Evolutionary conservation across 768 basidiomycete genomes (phyloP).

Genomic region (Crucibulum laeve): DNA sequence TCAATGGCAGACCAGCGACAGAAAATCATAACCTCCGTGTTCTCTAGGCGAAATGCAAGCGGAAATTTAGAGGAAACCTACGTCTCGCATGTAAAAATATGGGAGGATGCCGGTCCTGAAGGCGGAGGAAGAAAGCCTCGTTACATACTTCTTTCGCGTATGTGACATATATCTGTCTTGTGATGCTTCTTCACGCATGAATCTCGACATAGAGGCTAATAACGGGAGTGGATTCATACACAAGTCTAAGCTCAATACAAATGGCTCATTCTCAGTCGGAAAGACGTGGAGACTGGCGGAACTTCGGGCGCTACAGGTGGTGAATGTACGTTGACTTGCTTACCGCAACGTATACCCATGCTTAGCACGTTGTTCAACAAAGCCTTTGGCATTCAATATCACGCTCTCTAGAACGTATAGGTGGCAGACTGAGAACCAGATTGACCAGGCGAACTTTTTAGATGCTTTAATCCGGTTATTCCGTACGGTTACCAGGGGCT

Average conservation of each 20-base stretch:
- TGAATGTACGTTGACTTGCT: slow-evolving; percentile 48
- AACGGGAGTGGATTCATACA: slow-evolving; percentile 75
- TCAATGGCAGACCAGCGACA: slow-evolving; percentile 51
- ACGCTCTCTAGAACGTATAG: slow-evolving; percentile 86
- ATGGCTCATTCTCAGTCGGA: slow-evolving; percentile 92
- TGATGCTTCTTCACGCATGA: slow-evolving; percentile 3
- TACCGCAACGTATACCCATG: background rate
- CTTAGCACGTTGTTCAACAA: slow-evolving; percentile 10
- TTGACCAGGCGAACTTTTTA: slow-evolving; percentile 74
- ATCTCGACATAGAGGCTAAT: slow-evolving; percentile 42
- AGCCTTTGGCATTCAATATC: slow-evolving; percentile 72
- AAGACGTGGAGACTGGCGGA: slow-evolving; percentile 93
- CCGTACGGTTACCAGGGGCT: slow-evolving; percentile 37
- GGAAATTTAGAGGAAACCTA: slow-evolving; percentile 74
- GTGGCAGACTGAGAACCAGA: slow-evolving; percentile 79
- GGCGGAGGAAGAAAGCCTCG: slow-evolving; percentile 77
- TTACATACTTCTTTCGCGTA: slow-evolving; percentile 89
- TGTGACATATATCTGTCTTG: slow-evolving; percentile 27
- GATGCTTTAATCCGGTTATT: slow-evolving; percentile 62
- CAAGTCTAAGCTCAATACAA: slow-evolving; percentile 95
- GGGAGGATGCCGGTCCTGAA: slow-evolving; percentile 76
- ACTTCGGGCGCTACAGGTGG: slow-evolving; percentile 73
- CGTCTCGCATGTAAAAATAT: slow-evolving; percentile 87
- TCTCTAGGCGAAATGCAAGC: slow-evolving; percentile 63
- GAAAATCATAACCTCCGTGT: slow-evolving; percentile 80